Conservation (phyloP, 2,329 filamentous ascomycete genomes). For the Tolypocladium capitatum region DNA sequence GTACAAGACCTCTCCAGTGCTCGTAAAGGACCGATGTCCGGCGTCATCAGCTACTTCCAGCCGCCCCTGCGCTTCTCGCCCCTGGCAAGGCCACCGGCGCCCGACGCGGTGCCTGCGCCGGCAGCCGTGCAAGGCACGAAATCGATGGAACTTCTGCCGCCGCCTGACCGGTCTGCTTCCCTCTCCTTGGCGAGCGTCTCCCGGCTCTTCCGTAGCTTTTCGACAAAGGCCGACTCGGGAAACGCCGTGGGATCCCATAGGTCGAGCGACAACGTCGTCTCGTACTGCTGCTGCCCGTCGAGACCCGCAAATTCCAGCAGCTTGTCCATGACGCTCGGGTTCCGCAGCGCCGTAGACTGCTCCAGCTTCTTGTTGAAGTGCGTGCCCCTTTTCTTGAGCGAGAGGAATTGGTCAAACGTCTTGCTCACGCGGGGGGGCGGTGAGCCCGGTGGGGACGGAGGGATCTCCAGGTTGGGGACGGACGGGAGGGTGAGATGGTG, state of each 20-base stretch:
- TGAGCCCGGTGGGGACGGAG: conserved; percentile 55
- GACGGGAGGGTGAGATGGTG: conserved; percentile 63
- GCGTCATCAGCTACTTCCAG: conserved; percentile 14
- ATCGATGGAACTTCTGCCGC: conserved; percentile 29
- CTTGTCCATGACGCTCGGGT: conserved; percentile 60
- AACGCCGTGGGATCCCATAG: conserved; percentile 46
- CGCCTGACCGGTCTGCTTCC: conserved; percentile 28
- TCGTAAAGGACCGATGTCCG: not conserved
- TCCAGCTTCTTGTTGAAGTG: conserved; percentile 71
- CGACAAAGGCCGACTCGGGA: conserved; percentile 39
- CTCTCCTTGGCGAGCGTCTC: conserved; percentile 30
- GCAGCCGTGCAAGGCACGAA: conserved; percentile 30
- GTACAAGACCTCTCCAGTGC: not conserved
- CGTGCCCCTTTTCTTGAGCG: conserved; percentile 60
- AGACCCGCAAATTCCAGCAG: conserved; percentile 53
- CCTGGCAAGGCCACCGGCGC: conserved; percentile 11
- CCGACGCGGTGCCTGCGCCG: conserved; percentile 8
- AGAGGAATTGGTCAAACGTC: conserved; percentile 62
- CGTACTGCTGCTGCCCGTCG: conserved; percentile 45
- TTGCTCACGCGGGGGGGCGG: conserved; percentile 39
- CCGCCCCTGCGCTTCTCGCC: conserved; percentile 21
- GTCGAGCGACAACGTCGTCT: conserved; percentile 41
- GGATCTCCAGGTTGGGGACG: conserved; percentile 60
- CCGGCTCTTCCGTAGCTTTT: conserved; percentile 35
- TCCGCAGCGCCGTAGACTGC: conserved; percentile 51